Conservation (phyloP, 148 eudicot species). For the Suaeda aralocaspica region DNA sequence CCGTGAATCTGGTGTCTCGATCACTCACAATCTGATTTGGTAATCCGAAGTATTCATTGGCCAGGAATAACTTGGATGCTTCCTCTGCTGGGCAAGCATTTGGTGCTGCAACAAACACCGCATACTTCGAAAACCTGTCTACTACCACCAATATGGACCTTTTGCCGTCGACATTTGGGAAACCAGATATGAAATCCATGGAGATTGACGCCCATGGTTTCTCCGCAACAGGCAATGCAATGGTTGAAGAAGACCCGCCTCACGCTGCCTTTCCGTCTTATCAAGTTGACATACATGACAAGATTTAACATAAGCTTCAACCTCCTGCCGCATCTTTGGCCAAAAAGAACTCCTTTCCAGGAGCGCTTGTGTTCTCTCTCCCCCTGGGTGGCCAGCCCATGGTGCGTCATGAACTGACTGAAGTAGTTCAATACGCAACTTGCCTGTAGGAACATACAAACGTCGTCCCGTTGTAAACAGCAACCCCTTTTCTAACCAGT, state of each 20-base stretch:
- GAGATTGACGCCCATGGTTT: not conserved
- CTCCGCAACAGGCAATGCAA: not conserved
- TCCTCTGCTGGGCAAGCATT: not conserved
- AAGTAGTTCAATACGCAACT: not conserved
- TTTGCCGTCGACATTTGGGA: not conserved
- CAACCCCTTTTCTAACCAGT: not conserved
- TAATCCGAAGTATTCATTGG: not conserved
- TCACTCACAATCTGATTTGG: not conserved
- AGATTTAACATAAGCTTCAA: not conserved
- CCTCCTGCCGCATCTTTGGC: not conserved
- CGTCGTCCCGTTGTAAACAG: not conserved
- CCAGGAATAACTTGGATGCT: not conserved
- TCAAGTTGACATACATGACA: not conserved
- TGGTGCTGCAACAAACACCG: not conserved
- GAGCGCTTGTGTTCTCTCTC: not conserved
- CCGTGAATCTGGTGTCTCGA: not conserved
- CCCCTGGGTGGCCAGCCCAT: not conserved
- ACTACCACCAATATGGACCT: not conserved
- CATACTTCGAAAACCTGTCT: not conserved
- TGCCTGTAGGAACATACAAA: not conserved
- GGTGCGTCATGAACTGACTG: not conserved
- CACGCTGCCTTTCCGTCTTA: not conserved
- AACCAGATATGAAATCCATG: not conserved
- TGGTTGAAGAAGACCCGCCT: not conserved
- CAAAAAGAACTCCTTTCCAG: not conserved